These are phyloP conservation scores for Vaucheria bursata DNA, from an alignment of 352 stramenopile genomes.

Conservation along the genomic window DNA sequence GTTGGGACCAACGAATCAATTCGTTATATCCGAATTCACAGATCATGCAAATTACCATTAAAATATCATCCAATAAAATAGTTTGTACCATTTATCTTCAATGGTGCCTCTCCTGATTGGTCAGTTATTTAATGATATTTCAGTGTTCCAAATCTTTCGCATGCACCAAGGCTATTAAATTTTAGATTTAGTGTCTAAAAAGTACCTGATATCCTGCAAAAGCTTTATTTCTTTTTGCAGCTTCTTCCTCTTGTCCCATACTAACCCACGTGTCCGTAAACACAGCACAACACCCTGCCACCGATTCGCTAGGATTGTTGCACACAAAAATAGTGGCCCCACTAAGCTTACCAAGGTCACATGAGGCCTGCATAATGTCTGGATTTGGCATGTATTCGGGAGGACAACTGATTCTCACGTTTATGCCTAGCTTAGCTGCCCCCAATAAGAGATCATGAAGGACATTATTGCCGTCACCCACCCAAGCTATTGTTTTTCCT, in stretches of 20 bases:
- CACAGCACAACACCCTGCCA: constrained; percentile 83
- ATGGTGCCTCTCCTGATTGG: too few relatives aligned
- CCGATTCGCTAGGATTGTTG: constrained; percentile 77
- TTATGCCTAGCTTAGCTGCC: constrained; percentile 60
- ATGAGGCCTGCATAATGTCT: constrained; percentile 74
- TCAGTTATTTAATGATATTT: too few relatives aligned
- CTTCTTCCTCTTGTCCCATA: constrained; percentile 87
- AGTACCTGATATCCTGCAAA: constrained; percentile 90
- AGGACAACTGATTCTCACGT: constrained; percentile 88
- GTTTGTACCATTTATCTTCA: too few relatives aligned
- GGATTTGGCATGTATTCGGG: constrained; percentile 78
- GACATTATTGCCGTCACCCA: constrained; percentile 97
- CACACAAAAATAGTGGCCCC: constrained; percentile 52
- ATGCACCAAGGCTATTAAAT: too few relatives aligned
- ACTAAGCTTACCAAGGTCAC: constrained; percentile 26
- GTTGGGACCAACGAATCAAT: too few relatives aligned
- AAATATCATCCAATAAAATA: too few relatives aligned
- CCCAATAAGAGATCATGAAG: constrained; percentile 94
- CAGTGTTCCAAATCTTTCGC: too few relatives aligned
- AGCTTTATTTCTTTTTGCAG: constrained; percentile 76
- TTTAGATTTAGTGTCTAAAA: too few relatives aligned
- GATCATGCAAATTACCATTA: too few relatives aligned
- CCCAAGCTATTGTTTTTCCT: constrained; percentile 89
- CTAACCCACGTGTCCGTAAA: constrained; percentile 93
- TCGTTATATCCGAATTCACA: too few relatives aligned